Evolutionary conservation across 441 rosid genomes (phyloP).

Genomic region (Populus hybrid): DNA sequence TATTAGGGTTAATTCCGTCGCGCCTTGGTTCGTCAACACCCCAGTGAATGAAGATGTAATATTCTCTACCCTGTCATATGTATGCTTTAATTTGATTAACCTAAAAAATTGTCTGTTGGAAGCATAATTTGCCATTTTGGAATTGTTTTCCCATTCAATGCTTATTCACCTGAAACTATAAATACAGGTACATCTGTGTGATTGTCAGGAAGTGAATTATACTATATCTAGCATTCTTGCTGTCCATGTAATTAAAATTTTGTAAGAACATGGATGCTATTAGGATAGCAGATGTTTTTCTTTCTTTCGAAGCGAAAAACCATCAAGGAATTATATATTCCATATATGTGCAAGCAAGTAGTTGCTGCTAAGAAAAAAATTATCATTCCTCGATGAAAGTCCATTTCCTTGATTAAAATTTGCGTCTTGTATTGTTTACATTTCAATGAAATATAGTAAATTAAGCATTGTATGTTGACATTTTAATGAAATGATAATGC

Average conservation of each 20-base stretch:
- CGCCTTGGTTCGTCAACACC: slow-evolving; percentile 75
- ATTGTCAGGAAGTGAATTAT: no score
- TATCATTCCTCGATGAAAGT: background rate
- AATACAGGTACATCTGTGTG: no score
- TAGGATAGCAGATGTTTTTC: background rate
- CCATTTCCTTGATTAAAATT: background rate
- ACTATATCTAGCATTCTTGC: background rate
- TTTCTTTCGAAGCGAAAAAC: background rate
- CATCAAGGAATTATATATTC: background rate
- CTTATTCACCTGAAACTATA: background rate
- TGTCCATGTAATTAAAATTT: background rate
- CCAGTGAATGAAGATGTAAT: slow-evolving; percentile 63
- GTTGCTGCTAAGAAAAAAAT: no score
- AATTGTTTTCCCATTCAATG: background rate
- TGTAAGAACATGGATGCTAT: background rate
- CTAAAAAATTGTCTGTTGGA: background rate
- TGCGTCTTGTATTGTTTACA: background rate
- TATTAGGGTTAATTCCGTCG: slow-evolving; percentile 67
- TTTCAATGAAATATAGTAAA: no score
- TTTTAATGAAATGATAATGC: no score
- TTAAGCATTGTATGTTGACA: no score
- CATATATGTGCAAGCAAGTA: background rate
- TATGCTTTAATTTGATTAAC: background rate
- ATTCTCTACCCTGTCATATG: background rate
- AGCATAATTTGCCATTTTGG: background rate